Base-by-base conservation (phyloP, 139 green algal genomes). In the Haematococcus lacustris region DNA sequence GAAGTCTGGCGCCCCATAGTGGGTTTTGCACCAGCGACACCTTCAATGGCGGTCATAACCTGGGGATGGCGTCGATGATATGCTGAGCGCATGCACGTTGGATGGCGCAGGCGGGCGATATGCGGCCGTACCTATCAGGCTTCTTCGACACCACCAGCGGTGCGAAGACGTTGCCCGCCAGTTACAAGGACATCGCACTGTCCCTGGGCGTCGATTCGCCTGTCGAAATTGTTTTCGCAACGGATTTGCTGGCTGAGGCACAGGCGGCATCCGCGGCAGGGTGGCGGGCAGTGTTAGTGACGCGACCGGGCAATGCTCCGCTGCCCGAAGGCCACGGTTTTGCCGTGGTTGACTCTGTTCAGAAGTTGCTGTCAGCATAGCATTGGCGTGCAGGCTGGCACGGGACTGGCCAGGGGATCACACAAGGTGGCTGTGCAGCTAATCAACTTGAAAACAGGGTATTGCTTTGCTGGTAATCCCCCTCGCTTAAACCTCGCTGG, bases 111-210 rank as follows among this genome's bases (percentile, higher is more conserved):
- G 82, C 75, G 9, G 93, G 93, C 21, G 93, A 98, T 75, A 74
- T 98, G 75, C 83, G 90, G 4, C 83, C 77, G 1, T 93, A 94
- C 80, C 79, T 98, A 47, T 82, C 67, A 50, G 94, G 93, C 65
- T 98, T 93, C 82, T 98, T 98, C 70, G 94, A 98, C 88, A 98
- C 94, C 43, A 92, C 76, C 37, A 84, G 72, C 5, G 93, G 93
- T 0, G 38, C 83, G 41, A 97, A 97, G 82, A 64, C 78, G 1
- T 78, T 90, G 39, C 37, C 81, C 0, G 30, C 7, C 39, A 89
- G 82, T 68, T 98, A 98, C 82, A 38, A 76, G 13, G 83, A 96
- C 64, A 98, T 98, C 71, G 83, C 80, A 2, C 78, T 91, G 9
- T 86, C 84, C 1, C 63, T 98, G n/a, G 93, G 94, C 1, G 76